Base-by-base conservation (phyloP, 129 eudicot genomes). In the Centaurea solstitialis region DNA sequence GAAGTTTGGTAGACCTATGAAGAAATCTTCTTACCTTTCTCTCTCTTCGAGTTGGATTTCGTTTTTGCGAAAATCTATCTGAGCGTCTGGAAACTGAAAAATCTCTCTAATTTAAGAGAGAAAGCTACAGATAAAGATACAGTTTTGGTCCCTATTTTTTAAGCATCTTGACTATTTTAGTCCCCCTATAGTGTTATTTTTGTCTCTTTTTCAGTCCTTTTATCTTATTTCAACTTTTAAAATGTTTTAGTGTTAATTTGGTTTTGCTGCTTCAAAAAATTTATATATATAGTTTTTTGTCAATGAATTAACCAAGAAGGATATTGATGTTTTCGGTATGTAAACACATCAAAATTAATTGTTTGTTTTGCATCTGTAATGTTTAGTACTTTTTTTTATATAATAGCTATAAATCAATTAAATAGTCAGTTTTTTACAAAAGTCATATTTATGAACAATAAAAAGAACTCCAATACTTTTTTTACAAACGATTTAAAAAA, bases 21-120 rank as follows among this genome's bases (percentile, higher is more conserved):
- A n/a, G n/a, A 26, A 26, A 26, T 26, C 30, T 26, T 9, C 53
- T 81, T 74, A 66, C 80, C 69, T 66, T 68, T 81, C 84, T 81
- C 85, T 81, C 85, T 81, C 85, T 81, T 74, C 85, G 80, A 79
- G 68, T 69, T 43, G 81, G 75, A 78, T 78, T 78, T 78, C 47
- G 81, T 22, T 78, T 78, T 69, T 50, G 82, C 69, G 50, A 68
- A 33, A 79, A 68, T 79, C 76, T 79, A 68, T 79, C 76, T 79
- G 76, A 68, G 82, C 76, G 82, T 79, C 71, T 57, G 82, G 76
- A 75, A 79, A 79, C 82, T 79, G 82, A 79, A 69, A 69, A n/a
- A n/a, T n/a, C n/a, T 45, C 57, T 37, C 75, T 38, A 41, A 28
- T 70, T 18, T 68, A 78, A 41, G 30, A 66, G 57, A 77, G 8